Base-by-base conservation (phyloP, 2,329 filamentous ascomycete genomes). In the Pseudogymnoascus sp. region DNA sequence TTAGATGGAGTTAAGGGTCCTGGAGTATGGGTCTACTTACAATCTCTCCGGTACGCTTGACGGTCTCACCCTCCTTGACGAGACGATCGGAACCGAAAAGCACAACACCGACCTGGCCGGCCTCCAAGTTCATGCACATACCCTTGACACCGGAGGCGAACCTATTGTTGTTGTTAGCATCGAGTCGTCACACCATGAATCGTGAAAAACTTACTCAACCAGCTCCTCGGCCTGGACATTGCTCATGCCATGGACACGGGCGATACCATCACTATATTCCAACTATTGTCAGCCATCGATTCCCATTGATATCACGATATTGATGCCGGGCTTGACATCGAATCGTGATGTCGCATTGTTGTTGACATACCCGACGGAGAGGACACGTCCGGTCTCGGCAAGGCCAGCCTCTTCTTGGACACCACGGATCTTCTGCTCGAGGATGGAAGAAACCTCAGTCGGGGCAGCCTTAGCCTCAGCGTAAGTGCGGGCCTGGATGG, bases 51-150 rank as follows among this genome's bases (percentile, higher is more conserved):
- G 95, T 99, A 89, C 95, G 93, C 90, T 96, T 98, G 82, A 99
- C 95, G 72, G 90, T 93, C 87, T 99, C 93, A 78, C 95, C 95
- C 83, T 99, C 95, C 86, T 92, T 95, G 88, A 99, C 95, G 75
- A 97, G 87, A 93, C 95, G 93, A 84, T 99, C 95, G 78, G 95
- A 98, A 89, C 95, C 95, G 87, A 99, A 99, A 78, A 99, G 87
- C 87, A 99, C 95, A 77, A 99, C 93, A 96, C 95, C 95, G 84
- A 99, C 95, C 83, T 98, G 95, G 80, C 95, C 95, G 81, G 95
- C 95, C 85, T 99, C 95, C 83, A 99, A 89, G 90, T 99, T 99
- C 93, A 99, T 98, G 91, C 93, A 98, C 95, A 99, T 99, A 81
- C 95, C 95, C 89, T 98, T 98, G 82, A 98, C 95, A 81, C 95